Percentiles rank a stretch among this genome's conserved stretches.
Conservation (phyloP, 257 asterid genomes). For the Fraxinus anomala region DNA sequence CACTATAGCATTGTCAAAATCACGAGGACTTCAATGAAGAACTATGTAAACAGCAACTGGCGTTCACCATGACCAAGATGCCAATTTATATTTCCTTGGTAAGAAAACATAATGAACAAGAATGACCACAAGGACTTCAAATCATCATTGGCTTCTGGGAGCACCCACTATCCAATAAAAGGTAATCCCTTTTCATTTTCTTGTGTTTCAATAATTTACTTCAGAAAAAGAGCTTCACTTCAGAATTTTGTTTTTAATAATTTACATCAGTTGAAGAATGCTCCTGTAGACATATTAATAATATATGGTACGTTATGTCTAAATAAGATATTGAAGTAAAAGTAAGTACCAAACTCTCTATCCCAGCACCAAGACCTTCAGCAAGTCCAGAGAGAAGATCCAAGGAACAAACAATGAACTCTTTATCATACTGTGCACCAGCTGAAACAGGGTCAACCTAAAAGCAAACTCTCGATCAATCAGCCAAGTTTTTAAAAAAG, state of each 20-base stretch:
- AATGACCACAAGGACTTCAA: not conserved
- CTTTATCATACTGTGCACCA: conserved; percentile 87
- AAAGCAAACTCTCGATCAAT: conserved; percentile 31
- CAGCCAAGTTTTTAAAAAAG: conserved; percentile 15
- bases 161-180: conserved; percentile 7
- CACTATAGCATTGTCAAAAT: conserved; percentile 3
- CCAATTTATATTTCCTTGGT: conserved; percentile 3
- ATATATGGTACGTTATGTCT: conserved; percentile 1
- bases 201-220: not conserved
- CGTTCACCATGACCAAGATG: not conserved
- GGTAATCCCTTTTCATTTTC: conserved; percentile 10
- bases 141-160: conserved; percentile 14
- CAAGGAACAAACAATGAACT: conserved; percentile 88
- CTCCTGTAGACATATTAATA: conserved; percentile 4
- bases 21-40: conserved; percentile 2
- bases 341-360: conserved; percentile 86
- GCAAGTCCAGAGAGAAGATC: conserved; percentile 98
- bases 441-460: conserved; percentile 87
- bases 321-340: conserved; percentile 22
- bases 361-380: conserved; percentile 96
- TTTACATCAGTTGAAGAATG: conserved; percentile 11
- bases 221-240: conserved; percentile 3
- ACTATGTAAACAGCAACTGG: conserved; percentile 3
- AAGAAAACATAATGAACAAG: conserved; percentile 16
- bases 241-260: conserved; percentile 5